Percentiles rank a stretch among this genome's conserved stretches.
Conservation (phyloP, 352 stramenopile genomes). For the Salisapilia sapeloensis region DNA sequence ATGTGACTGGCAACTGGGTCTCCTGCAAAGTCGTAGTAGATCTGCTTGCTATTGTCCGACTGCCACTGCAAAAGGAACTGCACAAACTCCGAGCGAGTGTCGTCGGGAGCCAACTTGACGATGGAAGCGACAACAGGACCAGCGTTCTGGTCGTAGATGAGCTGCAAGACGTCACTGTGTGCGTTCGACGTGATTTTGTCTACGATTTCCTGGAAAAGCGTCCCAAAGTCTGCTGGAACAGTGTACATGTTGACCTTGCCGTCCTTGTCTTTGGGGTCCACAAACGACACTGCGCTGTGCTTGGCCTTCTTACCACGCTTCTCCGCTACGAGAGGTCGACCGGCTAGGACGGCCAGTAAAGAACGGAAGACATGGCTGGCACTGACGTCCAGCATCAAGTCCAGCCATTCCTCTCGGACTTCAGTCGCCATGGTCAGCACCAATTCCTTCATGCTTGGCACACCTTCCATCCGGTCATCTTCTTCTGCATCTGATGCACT, state of each 20-base stretch:
- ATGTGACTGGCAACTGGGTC: constrained; percentile 67
- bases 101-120: constrained; percentile 33
- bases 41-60: constrained; percentile 21
- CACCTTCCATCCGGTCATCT: constrained; percentile 39
- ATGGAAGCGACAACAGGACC: constrained; percentile 46
- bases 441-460: constrained; percentile 43
- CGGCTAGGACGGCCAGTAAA: constrained; percentile 42
- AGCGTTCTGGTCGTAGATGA: constrained; percentile 61
- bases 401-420: constrained; percentile 64
- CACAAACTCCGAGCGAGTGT: constrained; percentile 27
- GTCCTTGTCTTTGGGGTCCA: constrained; percentile 20
- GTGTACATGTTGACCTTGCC: constrained; percentile 15
- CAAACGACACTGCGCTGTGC: constrained; percentile 47
- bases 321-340: constrained; percentile 42
- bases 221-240: constrained; percentile 33
- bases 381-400: constrained; percentile 75
- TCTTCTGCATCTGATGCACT: constrained; percentile 12
- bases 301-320: constrained; percentile 75
- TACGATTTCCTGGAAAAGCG: constrained; percentile 42
- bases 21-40: constrained; percentile 50
- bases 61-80: constrained; percentile 56
- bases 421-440: constrained; percentile 60
- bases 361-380: constrained; percentile 70
- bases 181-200: constrained; percentile 18
- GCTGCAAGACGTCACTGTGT: constrained; percentile 24